phyloP scores from a whole-genome alignment of 495 filamentous ascomycete genomes.

The Lentithecium fluviatile region DNA sequence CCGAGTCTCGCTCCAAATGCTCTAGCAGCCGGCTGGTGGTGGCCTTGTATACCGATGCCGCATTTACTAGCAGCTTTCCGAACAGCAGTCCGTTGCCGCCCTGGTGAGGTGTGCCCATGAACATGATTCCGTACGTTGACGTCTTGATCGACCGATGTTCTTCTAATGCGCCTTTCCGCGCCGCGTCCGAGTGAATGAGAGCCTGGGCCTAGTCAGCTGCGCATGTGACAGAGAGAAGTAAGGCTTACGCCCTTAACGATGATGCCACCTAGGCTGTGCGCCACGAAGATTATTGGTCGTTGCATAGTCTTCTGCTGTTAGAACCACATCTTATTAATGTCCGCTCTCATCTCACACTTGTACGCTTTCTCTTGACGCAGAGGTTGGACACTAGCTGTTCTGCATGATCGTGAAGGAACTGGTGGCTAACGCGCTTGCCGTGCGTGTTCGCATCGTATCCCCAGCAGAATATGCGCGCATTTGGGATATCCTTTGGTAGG shows the following conservation, averaged over 20 bases:
- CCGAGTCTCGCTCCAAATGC: conserved; percentile 42
- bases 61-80: conserved; percentile 37
- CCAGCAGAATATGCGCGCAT: conserved; percentile 51
- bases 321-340: conserved; percentile 17
- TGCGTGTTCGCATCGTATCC: conserved; percentile 50
- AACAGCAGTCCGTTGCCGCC: conserved; percentile 35
- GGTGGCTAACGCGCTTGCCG: conserved; percentile 28
- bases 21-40: conserved; percentile 38
- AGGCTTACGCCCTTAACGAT: conserved; percentile 28
- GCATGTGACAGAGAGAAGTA: neutral
- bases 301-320: conserved; percentile 17
- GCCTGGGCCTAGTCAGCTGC: conserved; percentile 29
- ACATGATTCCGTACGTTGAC: conserved; percentile 32
- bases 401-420: conserved; percentile 40
- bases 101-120: conserved; percentile 38
- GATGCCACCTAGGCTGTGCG: conserved; percentile 36
- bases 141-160: conserved; percentile 29
- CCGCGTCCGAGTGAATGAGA: conserved; percentile 31
- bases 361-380: conserved; percentile 31
- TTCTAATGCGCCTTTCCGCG: conserved; percentile 26
- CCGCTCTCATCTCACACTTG: conserved; percentile 31
- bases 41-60: conserved; percentile 40
- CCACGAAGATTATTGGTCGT: conserved; percentile 37
- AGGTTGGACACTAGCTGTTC: conserved; percentile 41
- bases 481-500: conserved; percentile 47